Evolutionary conservation across 257 asterid species (phyloP), one percentile per base, ranked within the genome.

Genomic region (Nicotiana benthamiana): DNA sequence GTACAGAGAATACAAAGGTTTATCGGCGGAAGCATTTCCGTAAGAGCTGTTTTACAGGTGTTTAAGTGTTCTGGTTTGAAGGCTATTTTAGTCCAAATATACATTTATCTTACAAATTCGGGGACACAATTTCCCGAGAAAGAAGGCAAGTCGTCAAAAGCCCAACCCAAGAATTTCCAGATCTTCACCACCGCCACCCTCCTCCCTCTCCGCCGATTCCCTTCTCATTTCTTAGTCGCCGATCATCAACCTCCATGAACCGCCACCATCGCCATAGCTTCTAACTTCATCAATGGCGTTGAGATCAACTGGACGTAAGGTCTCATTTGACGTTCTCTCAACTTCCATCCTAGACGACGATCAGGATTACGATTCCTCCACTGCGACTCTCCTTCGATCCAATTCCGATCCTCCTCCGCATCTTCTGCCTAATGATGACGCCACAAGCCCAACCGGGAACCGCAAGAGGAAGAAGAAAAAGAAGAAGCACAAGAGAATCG

Each of bases 261-360:
- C 78, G 61, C 8, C 77, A 43, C 46, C 76, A 36, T 43, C 34
- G 22, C 34, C 77, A 70, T 74, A 74, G 43, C 61, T 48, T 48
- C 43, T 46, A 74, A 24, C 61, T 48, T 74, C 40, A 51, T 48
- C 32, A 76, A 92, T 93, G 97, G 91, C 90, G 52, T 62, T 86
- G 86, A 85, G 90, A 86, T 88, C 92, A 82, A 75, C 88, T 82
- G 90, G 83, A 61, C 92, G 94, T 2, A 89, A 89, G 79, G 87
- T 91, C 12, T 87, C 95, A 9, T 95, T 93, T 90, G 90, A 87
- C 75, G 53, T 92, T 83, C 92, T 93, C 30, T 81, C 89, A 26
- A 59, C 80, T 78, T 30, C 84, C 54, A 87, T 62, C 59, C 72
- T 60, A 60, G 79, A 82, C 9, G 62, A 57, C 88, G 92, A 89